These are phyloP conservation scores for Monosporascus sp. DNA, from an alignment of 2,329 filamentous ascomycete genomes.

Conservation along the genomic window DNA sequence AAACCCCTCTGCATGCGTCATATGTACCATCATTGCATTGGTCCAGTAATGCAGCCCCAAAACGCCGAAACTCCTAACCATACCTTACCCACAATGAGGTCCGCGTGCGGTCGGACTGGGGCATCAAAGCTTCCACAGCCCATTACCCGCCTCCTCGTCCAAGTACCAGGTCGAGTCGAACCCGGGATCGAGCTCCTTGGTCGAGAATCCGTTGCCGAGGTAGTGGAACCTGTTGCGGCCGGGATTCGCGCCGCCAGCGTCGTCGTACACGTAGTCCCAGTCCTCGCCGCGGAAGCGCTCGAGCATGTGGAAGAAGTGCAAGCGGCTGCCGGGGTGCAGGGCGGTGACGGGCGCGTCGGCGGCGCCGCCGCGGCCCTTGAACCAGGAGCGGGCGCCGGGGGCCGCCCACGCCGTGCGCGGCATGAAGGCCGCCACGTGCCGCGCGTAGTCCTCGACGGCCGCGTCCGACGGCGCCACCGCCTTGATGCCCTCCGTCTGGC, in stretches of 20 bases:
- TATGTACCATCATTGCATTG: no score
- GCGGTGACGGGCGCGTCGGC: constrained; percentile 42
- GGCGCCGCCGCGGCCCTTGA: constrained; percentile 40
- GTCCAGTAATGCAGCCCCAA: background rate
- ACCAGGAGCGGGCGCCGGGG: constrained; percentile 43
- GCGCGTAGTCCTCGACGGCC: constrained; percentile 47
- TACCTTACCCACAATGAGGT: background rate
- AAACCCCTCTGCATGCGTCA: no score
- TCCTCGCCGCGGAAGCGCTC: constrained; percentile 46
- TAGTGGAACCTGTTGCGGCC: constrained; percentile 44
- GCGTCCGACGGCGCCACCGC: constrained; percentile 39
- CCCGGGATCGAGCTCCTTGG: constrained; percentile 35
- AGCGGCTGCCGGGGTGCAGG: constrained; percentile 45
- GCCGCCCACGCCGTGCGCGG: constrained; percentile 47
- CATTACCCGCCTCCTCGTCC: constrained; percentile 13
- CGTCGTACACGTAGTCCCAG: constrained; percentile 46
- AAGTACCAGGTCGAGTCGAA: constrained; percentile 41
- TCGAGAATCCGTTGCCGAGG: constrained; percentile 49
- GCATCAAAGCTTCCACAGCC: background rate
- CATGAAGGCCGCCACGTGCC: constrained; percentile 46
- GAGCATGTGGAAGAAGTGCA: constrained; percentile 51
- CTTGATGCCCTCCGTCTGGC: constrained; percentile 45
- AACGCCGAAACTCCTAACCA: background rate
- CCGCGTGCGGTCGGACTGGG: background rate
- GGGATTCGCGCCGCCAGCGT: constrained; percentile 1